Conservation (phyloP, 2,329 filamentous ascomycete genomes). For the Aspergillus ruber region DNA sequence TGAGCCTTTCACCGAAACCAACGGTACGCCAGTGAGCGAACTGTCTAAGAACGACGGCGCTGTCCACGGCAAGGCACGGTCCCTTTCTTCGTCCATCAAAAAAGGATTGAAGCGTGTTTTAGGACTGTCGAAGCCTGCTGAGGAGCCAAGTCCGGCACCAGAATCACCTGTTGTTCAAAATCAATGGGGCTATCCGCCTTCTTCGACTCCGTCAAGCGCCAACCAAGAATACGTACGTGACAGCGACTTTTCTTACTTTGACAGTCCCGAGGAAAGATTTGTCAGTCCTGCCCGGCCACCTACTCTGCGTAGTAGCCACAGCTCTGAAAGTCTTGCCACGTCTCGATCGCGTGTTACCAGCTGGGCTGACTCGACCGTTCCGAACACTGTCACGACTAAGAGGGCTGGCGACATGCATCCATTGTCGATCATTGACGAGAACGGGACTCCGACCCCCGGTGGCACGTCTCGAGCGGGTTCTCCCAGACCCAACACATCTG, state of each 20-base stretch:
- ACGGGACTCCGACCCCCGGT: constrained; percentile 12
- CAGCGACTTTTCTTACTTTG: background rate
- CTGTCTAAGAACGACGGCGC: constrained; percentile 1
- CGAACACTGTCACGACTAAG: constrained; percentile 33
- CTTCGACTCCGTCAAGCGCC: constrained; percentile 1
- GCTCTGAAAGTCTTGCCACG: constrained; percentile 28
- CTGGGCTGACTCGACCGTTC: constrained; percentile 43
- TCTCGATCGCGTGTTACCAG: constrained; percentile 42
- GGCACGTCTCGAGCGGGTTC: constrained; percentile 2
- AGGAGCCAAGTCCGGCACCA: background rate
- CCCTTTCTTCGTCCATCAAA: constrained; percentile 38
- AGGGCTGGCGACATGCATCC: constrained; percentile 28
- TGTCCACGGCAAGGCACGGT: constrained; percentile 25
- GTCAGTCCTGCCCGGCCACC: constrained; percentile 7
- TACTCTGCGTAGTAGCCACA: constrained; percentile 20
- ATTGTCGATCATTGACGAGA: constrained; percentile 41
- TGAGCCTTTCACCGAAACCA: constrained; percentile 13
- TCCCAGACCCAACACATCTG: constrained; percentile 15
- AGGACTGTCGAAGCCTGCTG: constrained; percentile 22
- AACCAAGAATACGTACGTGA: constrained; percentile 4
- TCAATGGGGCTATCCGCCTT: constrained; percentile 5
- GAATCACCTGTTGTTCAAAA: constrained; percentile 7
- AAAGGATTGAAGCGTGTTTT: constrained; percentile 37
- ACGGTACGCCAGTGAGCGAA: constrained; percentile 5
- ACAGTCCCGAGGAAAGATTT: background rate